These are phyloP conservation scores for Fraxinus ornus DNA, from an alignment of 305 asterid species.

Conservation along the genomic window DNA sequence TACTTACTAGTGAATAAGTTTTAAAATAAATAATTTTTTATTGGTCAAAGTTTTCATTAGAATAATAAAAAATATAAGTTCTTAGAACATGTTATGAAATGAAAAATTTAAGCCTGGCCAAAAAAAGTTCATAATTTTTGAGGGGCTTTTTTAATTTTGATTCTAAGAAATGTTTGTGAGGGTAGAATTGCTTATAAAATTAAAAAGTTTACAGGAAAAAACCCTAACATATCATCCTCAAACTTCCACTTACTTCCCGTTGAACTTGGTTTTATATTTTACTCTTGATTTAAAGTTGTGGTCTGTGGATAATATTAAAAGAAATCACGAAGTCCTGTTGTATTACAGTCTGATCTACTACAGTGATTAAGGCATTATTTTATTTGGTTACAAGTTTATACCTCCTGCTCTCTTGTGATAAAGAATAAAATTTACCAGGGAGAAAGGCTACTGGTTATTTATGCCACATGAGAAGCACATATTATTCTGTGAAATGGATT, in stretches of 20 bases:
- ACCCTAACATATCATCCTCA: not conserved
- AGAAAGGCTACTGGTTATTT: not conserved
- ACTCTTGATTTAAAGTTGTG: not conserved
- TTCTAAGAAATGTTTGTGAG: not conserved
- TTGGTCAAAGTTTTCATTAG: not conserved
- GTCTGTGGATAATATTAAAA: not conserved
- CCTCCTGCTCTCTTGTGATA: not conserved
- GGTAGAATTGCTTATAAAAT: not conserved
- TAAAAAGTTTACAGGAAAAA: not conserved
- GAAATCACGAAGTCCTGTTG: not conserved
- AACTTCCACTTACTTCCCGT: not conserved
- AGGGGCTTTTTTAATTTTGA: not conserved
- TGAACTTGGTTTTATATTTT: not conserved
- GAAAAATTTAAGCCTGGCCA: not conserved
- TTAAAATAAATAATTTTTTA: not conserved
- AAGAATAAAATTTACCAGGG: not conserved
- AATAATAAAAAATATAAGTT: not conserved
- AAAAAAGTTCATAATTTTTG: not conserved
- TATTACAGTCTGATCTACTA: not conserved
- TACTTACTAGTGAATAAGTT: not conserved
- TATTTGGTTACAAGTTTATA: not conserved
- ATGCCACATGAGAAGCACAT: not conserved
- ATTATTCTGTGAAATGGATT: not conserved
- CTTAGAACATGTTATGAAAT: not conserved
- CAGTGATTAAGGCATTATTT: not conserved